Evolutionary conservation across 495 filamentous ascomycete species (phyloP).

Genomic region (Talaromyces proteolyticus): DNA sequence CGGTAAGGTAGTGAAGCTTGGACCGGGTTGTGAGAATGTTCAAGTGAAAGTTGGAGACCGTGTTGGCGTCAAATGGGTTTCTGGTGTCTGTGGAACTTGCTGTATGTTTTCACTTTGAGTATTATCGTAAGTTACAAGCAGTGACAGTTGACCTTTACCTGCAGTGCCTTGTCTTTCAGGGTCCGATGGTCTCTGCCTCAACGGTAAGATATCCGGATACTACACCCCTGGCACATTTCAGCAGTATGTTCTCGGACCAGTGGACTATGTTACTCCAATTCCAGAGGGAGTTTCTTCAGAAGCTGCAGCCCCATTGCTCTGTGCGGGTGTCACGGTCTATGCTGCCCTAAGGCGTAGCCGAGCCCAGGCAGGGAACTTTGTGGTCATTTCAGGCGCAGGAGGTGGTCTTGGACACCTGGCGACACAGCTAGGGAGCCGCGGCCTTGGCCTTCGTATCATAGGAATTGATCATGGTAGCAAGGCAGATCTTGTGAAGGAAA

Average conservation of each 20-base stretch:
- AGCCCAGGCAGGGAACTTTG: not conserved
- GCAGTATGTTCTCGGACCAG: not conserved
- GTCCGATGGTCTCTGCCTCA: not conserved
- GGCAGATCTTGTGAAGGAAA: not conserved
- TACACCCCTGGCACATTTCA: not conserved
- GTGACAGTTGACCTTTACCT: not conserved
- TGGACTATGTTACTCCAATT: not conserved
- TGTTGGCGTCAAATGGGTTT: not conserved
- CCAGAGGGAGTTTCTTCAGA: not conserved
- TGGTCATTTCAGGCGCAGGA: not conserved
- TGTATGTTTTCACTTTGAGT: not conserved
- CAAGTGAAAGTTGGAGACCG: not conserved
- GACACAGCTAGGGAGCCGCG: not conserved
- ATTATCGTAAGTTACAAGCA: not conserved
- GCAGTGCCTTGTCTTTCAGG: not conserved
- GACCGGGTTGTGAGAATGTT: not conserved
- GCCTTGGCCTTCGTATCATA: not conserved
- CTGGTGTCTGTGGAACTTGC: not conserved
- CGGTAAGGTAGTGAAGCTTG: not conserved
- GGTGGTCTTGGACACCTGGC: not conserved
- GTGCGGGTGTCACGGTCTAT: not conserved
- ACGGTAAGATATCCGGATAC: not conserved
- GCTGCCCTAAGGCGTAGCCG: not conserved
- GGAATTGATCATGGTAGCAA: not conserved
- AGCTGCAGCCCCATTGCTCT: not conserved